Conservation (phyloP, 2,329 filamentous ascomycete species). For the Thielaviopsis cerberus region DNA sequence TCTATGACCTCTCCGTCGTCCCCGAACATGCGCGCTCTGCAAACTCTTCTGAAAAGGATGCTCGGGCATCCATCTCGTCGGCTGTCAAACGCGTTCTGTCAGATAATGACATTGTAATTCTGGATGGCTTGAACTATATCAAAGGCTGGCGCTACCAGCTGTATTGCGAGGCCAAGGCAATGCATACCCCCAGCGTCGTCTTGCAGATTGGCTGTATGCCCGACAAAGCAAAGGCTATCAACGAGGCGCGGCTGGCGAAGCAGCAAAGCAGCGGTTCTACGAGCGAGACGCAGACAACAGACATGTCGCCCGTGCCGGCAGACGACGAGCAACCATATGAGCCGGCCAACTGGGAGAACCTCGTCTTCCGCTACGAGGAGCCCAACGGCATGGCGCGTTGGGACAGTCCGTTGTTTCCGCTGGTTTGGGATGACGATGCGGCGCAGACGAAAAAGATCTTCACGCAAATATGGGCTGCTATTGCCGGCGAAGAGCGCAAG, state of each 20-base stretch:
- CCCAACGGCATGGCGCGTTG: conserved; percentile 70
- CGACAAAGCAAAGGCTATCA: conserved; percentile 37
- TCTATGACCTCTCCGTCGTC: conserved; percentile 44
- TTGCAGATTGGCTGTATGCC: conserved; percentile 42
- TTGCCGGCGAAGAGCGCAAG: conserved; percentile 45
- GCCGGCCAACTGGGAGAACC: conserved; percentile 51
- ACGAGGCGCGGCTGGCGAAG: conserved; percentile 33
- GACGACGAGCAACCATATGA: conserved; percentile 28
- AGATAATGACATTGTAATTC: conserved; percentile 56
- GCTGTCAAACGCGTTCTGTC: conserved; percentile 61
- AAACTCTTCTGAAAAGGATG: conserved; percentile 63
- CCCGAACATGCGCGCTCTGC: conserved; percentile 47
- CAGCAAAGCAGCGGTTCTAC: neutral
- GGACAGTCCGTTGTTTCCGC: conserved; percentile 67
- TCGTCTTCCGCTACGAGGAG: conserved; percentile 70
- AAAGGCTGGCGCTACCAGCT: conserved; percentile 80
- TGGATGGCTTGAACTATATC: conserved; percentile 73
- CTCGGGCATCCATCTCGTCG: conserved; percentile 54
- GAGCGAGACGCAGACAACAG: neutral
- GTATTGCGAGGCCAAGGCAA: conserved; percentile 66
- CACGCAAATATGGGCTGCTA: conserved; percentile 54
- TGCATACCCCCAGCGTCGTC: conserved; percentile 57
- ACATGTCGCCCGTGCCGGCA: conserved; percentile 10
- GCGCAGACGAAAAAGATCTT: conserved; percentile 37
- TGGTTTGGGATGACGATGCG: conserved; percentile 56